Base-by-base conservation (phyloP, 176 grass and related monocot genomes). In the Calamus simplicifolius region DNA sequence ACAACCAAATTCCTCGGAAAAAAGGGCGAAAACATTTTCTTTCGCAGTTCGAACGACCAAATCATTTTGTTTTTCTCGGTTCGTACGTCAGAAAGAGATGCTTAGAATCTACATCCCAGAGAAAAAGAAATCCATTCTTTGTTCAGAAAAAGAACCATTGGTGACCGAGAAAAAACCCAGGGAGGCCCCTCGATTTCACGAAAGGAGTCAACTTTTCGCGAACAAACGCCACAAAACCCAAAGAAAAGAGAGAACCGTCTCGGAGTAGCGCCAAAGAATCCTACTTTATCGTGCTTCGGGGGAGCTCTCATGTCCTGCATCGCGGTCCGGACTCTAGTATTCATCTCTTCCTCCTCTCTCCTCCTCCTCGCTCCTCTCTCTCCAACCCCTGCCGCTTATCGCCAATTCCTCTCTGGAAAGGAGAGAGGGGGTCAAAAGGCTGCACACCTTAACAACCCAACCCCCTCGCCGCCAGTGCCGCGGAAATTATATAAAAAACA, bases 221-320 rank as follows among this genome's bases (percentile, higher is more conserved):
- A 29, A 63, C 49, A 31, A 18, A 76, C 73, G 48, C 29, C 50
- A 58, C 56, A 59, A 25, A 25, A 18, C 8, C 52, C 49, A 52
- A 64, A 30, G 18, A 54, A 74, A 72, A 66, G 66, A 64, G 80
- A 52, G 8, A 8, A 50, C 0, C 13, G 56, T 69, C 69, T 69
- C 68, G 69, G 58, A 30, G 61, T 52, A 57, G 29, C 63, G 49
- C 61, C 65, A 54, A 61, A 50, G 54, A 75, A 71, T 55, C 84
- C 61, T 89, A 92, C 93, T 82, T 86, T 85, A 63, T 67, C 76
- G 75, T 68, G 50, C 78, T 75, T 88, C 25, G 64, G 31, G 52
- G 81, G 25, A 3, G 72, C 63, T 70, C 48, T 81, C 64, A 57
- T 52, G 58, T 25, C 57, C 70, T 35, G 81, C 77, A 52, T 21